A percentile compares a stretch with the other conserved stretches of the same genome.
These are phyloP conservation scores for Geotrichum candidum DNA, from an alignment of 1,139 yeast species.

Conservation along the genomic window DNA sequence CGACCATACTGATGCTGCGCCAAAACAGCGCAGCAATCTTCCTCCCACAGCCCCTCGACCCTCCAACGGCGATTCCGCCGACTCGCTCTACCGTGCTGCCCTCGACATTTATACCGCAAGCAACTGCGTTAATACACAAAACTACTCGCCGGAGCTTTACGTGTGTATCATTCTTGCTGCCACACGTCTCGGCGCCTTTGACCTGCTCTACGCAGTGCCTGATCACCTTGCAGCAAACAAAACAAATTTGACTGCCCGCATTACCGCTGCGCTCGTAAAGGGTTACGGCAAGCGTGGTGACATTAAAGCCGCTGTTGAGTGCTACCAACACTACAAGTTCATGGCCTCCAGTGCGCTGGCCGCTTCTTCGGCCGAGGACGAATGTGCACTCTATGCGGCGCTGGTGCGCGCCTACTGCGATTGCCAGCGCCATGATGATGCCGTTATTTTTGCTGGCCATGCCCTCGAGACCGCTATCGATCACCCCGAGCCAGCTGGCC, in stretches of 20 bases:
- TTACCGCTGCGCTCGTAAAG: conserved; percentile 16
- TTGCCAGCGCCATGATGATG: conserved; percentile 26
- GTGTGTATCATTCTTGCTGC: conserved; percentile 20
- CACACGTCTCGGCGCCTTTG: conserved; percentile 15
- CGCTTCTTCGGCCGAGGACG: conserved; percentile 9
- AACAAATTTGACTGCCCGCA: conserved; percentile 10
- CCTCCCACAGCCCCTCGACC: conserved; percentile 15
- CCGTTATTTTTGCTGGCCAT: conserved; percentile 28
- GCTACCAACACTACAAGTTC: conserved; percentile 15
- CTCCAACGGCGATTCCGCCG: conserved; percentile 20
- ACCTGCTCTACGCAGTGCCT: conserved; percentile 13
- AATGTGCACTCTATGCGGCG: conserved; percentile 25
- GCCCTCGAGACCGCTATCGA: conserved; percentile 19
- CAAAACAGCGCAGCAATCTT: conserved; percentile 1
- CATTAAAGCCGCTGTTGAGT: conserved; percentile 19
- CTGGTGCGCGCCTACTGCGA: conserved; percentile 32
- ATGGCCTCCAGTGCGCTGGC: not conserved
- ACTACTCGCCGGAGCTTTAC: conserved; percentile 21
- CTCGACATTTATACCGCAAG: conserved; percentile 29
- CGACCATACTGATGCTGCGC: conserved; percentile 6
- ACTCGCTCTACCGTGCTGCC: conserved; percentile 27
- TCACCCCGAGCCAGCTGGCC: conserved; percentile 10
- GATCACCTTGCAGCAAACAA: conserved; percentile 6
- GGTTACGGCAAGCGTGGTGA: conserved; percentile 21
- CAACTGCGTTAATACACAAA: conserved; percentile 23